Evolutionary conservation across 225 moss, liverwort and hornwort genomes (phyloP).

Genomic region (Lunularia cruciata): DNA sequence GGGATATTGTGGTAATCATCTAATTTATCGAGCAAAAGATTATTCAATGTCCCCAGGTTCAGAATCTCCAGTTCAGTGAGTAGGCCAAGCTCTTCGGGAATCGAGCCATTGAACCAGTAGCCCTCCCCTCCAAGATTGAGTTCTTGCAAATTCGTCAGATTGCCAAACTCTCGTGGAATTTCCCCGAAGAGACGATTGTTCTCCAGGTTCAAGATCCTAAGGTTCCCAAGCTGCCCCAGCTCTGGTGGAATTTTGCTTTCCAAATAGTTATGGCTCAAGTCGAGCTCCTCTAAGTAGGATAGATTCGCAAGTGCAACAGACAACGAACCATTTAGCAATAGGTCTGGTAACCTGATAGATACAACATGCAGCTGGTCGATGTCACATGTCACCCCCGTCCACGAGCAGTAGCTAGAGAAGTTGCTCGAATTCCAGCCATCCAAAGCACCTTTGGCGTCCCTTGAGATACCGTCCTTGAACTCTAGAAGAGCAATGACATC

Average conservation of each 20-base stretch:
- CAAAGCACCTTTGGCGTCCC: background rate
- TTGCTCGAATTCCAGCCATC: background rate
- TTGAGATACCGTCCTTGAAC: background rate
- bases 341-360: too few relatives aligned
- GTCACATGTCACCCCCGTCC: background rate
- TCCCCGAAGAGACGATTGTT: too few relatives aligned
- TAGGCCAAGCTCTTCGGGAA: background rate
- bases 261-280: background rate
- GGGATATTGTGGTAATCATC: background rate
- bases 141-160: too few relatives aligned
- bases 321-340: too few relatives aligned
- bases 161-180: too few relatives aligned
- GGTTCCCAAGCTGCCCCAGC: background rate
- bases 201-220: too few relatives aligned
- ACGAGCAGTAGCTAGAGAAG: background rate
- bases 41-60: background rate
- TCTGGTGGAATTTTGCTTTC: too few relatives aligned
- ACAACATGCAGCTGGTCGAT: too few relatives aligned
- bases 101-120: conserved; percentile 2
- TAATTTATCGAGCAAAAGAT: background rate
- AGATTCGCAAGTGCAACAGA: too few relatives aligned
- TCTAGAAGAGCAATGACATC: background rate
- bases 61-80: background rate
- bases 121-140: background rate
- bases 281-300: too few relatives aligned